Percentiles rank a stretch among this genome's conserved stretches.
Evolutionary conservation across 2,329 filamentous ascomycete species (phyloP).

Genomic region (Hypoxylon rubiginosum): DNA sequence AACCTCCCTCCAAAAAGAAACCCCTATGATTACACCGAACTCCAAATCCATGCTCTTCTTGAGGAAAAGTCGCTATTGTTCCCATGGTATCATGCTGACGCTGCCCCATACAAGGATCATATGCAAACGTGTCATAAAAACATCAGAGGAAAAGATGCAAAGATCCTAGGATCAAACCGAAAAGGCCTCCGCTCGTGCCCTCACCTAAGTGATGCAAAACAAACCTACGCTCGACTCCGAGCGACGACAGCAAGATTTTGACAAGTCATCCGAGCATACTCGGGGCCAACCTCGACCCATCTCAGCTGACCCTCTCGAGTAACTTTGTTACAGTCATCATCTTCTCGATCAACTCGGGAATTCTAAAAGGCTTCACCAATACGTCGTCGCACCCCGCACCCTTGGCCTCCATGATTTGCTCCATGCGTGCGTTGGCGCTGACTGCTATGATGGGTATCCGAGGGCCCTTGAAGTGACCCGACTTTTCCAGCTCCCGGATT

Average conservation of each 20-base stretch:
- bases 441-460: slow-evolving; percentile 74
- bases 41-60: slow-evolving; percentile 32
- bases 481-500: slow-evolving; percentile 72
- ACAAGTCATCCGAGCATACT: background rate
- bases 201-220: background rate
- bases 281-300: background rate
- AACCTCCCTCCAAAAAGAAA: background rate
- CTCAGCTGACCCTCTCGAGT: slow-evolving; percentile 45
- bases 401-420: slow-evolving; percentile 68
- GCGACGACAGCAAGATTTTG: background rate
- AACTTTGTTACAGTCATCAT: slow-evolving; percentile 63
- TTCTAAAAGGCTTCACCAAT: slow-evolving; percentile 79
- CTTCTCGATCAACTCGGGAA: slow-evolving; percentile 71
- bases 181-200: background rate
- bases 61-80: slow-evolving; percentile 26
- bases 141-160: slow-evolving; percentile 1
- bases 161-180: background rate
- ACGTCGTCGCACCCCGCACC: slow-evolving; percentile 72
- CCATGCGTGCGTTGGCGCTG: slow-evolving; percentile 75
- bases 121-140: slow-evolving; percentile 22
- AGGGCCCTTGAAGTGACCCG: slow-evolving; percentile 65
- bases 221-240: background rate
- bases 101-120: slow-evolving; percentile 24
- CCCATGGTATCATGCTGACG: slow-evolving; percentile 38
- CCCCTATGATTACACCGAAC: slow-evolving; percentile 17